Evolutionary conservation across 1,139 yeast genomes (phyloP), one percentile per base, ranked within the genome.

Genomic region (Keqinozyma sinolaborantium): DNA sequence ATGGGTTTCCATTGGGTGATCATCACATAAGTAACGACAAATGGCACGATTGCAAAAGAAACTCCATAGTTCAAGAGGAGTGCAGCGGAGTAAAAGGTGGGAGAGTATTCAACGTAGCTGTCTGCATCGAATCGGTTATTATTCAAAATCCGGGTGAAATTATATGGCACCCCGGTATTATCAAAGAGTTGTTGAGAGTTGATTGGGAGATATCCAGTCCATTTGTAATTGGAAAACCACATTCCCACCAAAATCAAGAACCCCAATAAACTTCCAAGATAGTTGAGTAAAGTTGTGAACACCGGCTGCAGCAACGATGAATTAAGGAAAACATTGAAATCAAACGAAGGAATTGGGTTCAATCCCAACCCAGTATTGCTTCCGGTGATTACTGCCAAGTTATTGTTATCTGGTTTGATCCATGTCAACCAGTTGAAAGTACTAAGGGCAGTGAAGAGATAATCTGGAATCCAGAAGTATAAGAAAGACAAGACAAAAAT

Each of bases 331-430:
- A 51, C 31, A 41, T 70, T 70, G 77, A 78, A 75, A 45, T 72
- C 82, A 44, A 77, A 71, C 37, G 74, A 44, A 1, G 79, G 51
- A 33, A 72, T 47, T n/a, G 84, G 85, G 45, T 78, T 77, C 27
- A 77, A 41, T 2, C 83, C 84, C 11, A 78, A 49, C 14, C 85
- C 85, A 24, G 50, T 41, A 12, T 50, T 42, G 2, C 70, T 52
- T 5, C 87, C 88, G 4, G 82, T 76, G 20, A 81, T 58, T n/a
- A 61, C 60, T 5, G 80, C 82, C 33, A 81, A 56, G 14, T 39
- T 42, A 34, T 49, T 44, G 44, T 58, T 58, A 16, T 46, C 36
- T 19, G 68, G 68, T 5, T 41, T 40, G 28, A 63, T 56, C 70
- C 69, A 63, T 5, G 64, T 58, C 39, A 62, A 51, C 68, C 69